phyloP scores from a whole-genome alignment of 495 filamentous ascomycete genomes.

The Astrothelium macrocarpum region DNA sequence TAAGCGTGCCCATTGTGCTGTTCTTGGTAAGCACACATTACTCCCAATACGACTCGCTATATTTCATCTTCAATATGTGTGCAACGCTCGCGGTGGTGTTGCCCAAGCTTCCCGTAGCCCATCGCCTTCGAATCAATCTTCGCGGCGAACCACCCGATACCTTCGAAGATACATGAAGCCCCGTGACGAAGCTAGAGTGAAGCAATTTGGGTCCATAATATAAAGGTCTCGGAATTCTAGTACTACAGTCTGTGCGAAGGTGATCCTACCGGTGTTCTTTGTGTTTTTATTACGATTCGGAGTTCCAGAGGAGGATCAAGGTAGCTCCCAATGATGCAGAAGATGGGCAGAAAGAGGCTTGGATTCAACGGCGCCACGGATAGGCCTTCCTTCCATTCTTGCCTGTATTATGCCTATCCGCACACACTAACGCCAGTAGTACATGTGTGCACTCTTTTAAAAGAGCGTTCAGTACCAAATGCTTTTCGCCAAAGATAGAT shows the following conservation, averaged over 20 bases:
- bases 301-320: too few species aligned
- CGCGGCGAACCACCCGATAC: background rate
- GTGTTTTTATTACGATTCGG: too few species aligned
- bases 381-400: too few species aligned
- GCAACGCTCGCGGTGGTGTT: conserved; percentile 87
- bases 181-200: background rate
- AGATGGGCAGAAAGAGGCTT: too few species aligned
- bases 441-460: background rate
- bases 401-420: background rate
- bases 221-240: too few species aligned
- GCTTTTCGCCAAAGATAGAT: background rate
- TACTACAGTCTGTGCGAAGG: too few species aligned
- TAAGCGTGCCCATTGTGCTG: conserved; percentile 85
- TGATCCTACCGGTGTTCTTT: too few species aligned
- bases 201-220: background rate
- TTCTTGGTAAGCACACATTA: conserved; percentile 97
- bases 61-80: conserved; percentile 93
- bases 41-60: conserved; percentile 91
- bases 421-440: background rate
- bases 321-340: too few species aligned
- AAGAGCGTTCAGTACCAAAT: background rate
- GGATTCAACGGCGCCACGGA: too few species aligned
- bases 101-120: conserved; percentile 72
- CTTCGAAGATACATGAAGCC: background rate
- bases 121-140: background rate